Percentiles rank a stretch among this genome's conserved stretches.
These are phyloP conservation scores for Hyphopichia fennica DNA, from an alignment of 1,139 yeast genomes.

Conservation along the genomic window DNA sequence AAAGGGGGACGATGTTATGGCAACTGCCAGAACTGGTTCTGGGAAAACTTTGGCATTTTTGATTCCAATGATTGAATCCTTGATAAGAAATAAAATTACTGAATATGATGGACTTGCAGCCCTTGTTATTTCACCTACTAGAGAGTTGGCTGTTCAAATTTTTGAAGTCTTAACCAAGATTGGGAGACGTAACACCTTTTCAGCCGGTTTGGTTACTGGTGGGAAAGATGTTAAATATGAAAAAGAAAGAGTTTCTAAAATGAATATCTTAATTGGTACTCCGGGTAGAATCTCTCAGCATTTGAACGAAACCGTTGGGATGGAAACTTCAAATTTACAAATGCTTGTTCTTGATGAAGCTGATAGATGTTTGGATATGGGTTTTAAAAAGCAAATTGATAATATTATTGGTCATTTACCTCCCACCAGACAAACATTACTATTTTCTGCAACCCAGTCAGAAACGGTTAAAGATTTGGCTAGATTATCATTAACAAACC, in stretches of 20 bases:
- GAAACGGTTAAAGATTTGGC: slow-evolving; percentile 87
- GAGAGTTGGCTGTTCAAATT: slow-evolving; percentile 84
- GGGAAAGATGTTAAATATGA: slow-evolving; percentile 92
- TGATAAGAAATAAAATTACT: slow-evolving; percentile 75
- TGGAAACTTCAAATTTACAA: slow-evolving; percentile 79
- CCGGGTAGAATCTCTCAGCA: slow-evolving; percentile 96
- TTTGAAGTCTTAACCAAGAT: slow-evolving; percentile 86
- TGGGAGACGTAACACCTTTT: slow-evolving; percentile 76
- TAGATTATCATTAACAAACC: slow-evolving; percentile 77
- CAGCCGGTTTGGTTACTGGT: slow-evolving; percentile 96
- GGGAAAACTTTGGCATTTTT: slow-evolving; percentile 92
- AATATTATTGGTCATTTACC: slow-evolving; percentile 83
- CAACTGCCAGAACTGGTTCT: slow-evolving; percentile 95
- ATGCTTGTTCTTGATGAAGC: slow-evolving; percentile 92
- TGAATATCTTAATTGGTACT: slow-evolving; percentile 90
- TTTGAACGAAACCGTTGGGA: slow-evolving; percentile 88
- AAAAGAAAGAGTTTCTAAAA: slow-evolving; percentile 76
- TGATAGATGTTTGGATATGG: slow-evolving; percentile 95
- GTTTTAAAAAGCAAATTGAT: slow-evolving; percentile 86
- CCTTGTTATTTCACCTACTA: slow-evolving; percentile 84
- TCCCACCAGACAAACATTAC: slow-evolving; percentile 78
- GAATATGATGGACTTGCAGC: slow-evolving; percentile 94
- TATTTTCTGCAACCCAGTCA: slow-evolving; percentile 93
- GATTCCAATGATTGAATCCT: slow-evolving; percentile 75
- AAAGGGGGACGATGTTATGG: slow-evolving; percentile 81